Base-by-base conservation (phyloP, 495 filamentous ascomycete species). In the Penicillium steckii region DNA sequence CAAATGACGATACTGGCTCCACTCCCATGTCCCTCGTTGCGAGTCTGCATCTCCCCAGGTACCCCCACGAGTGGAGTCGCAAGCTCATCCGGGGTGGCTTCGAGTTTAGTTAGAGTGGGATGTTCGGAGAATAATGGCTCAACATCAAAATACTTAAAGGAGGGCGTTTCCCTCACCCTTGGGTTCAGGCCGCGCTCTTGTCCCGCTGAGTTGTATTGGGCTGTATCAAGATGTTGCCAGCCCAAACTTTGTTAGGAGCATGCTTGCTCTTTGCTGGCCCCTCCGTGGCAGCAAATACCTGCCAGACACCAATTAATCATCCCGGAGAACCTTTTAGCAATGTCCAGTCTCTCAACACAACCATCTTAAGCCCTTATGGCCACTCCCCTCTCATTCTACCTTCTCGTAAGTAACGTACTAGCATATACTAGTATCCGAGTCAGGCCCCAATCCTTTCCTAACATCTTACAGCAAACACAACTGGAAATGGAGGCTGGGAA, bases 401-500 rank as follows among this genome's bases (percentile, higher is more conserved):
- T 19, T 63, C 63, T 4, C 63, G 62, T 66, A 46, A 43, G 62
- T 48, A 17, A 9, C 9, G 4, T 12, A 10, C 2, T 41, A 8
- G 18, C 18, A 8, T 21, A 8, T 7, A 41, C 23, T 3, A 17
- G 18, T 15, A 29, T 48, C 26, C 10, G 7, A 24, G 23, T 25
- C 0, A n/a, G n/a, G n/a, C n/a, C n/a, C n/a, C n/a, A n/a, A n/a
- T 2, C 12, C 6, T 43, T 13, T 49, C 13, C 50, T 57, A 33
- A 57, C 30, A 10, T 1, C 0, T 12, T 21, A 32, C 22, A 58
- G 55, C 55, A 12, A 58, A 58, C 13, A 48, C 50, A 2, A 58
- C 53, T 18, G 76, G 80, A 7, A 79, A 80, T 8, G 79, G 77
- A 30, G 82, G 78, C 41, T 92, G 89, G 89, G 76, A 78, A 45